Conservation (phyloP, 805 yeast species). For the Nakazawaea sp. region DNA sequence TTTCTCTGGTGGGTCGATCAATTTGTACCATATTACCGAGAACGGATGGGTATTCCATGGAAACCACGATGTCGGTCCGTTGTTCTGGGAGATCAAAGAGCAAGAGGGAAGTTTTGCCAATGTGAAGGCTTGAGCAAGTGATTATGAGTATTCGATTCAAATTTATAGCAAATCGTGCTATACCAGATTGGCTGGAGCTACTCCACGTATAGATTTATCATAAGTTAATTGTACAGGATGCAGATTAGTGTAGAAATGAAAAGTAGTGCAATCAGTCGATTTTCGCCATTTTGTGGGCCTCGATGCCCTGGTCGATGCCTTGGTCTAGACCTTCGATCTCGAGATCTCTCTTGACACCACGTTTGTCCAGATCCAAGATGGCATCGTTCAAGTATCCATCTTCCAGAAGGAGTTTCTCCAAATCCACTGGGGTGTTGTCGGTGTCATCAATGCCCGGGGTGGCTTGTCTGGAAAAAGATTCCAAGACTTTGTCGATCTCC, state of each 20-base stretch:
- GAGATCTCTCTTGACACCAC: background rate
- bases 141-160: background rate
- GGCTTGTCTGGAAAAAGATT: slow-evolving; percentile 13
- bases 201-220: too few relatives aligned
- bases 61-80: slow-evolving; percentile 83
- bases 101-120: slow-evolving; percentile 86
- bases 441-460: slow-evolving; percentile 11
- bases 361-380: background rate
- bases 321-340: background rate
- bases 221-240: too few relatives aligned
- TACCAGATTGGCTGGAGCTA: too few relatives aligned
- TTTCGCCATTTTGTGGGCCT: background rate
- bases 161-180: too few relatives aligned
- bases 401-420: slow-evolving; percentile 8
- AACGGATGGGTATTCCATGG: slow-evolving; percentile 96
- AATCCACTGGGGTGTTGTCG: slow-evolving; percentile 3
- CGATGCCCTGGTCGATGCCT: background rate
- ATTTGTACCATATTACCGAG: slow-evolving; percentile 88
- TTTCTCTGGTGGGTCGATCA: slow-evolving; percentile 93
- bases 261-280: too few relatives aligned
- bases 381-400: slow-evolving; percentile 6
- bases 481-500: slow-evolving; percentile 14
- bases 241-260: too few relatives aligned
- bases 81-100: slow-evolving; percentile 88
- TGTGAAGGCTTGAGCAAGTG: slow-evolving; percentile 38